Percentiles rank a stretch among this genome's conserved stretches.
Conservation (phyloP, 78 protist species). For the Tieghemostelium lacteum region DNA sequence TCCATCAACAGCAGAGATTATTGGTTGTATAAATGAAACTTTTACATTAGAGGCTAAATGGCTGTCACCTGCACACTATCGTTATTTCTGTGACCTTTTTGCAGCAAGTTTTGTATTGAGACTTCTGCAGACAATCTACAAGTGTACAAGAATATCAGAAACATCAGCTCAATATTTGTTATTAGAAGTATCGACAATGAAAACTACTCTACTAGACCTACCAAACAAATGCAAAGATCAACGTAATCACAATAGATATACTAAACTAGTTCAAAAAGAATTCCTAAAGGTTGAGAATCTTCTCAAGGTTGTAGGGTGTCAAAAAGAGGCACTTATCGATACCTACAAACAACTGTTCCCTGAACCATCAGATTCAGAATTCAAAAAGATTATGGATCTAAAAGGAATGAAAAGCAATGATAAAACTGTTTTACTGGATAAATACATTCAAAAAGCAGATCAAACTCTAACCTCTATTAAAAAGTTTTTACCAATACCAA, state of each 20-base stretch:
- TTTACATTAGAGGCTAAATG: not conserved
- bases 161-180: slow-evolving; percentile 65
- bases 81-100: slow-evolving; percentile 69
- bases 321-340: slow-evolving; percentile 12
- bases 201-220: slow-evolving; percentile 18
- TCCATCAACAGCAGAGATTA: slow-evolving; percentile 40
- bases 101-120: slow-evolving; percentile 37
- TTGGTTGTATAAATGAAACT: not conserved
- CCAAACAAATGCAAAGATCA: slow-evolving; percentile 27
- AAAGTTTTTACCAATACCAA: not conserved
- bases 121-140: slow-evolving; percentile 47
- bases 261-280: slow-evolving; percentile 47
- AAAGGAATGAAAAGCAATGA: slow-evolving; percentile 65
- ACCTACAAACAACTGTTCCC: slow-evolving; percentile 54
- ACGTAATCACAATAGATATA: slow-evolving; percentile 39
- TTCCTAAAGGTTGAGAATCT: slow-evolving; percentile 57
- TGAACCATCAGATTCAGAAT: slow-evolving; percentile 23
- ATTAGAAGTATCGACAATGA: slow-evolving; percentile 56
- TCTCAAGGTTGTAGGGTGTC: slow-evolving; percentile 67
- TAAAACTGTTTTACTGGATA: slow-evolving; percentile 54
- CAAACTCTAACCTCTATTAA: slow-evolving; percentile 24
- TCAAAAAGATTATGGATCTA: slow-evolving; percentile 79
- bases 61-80: slow-evolving; percentile 44
- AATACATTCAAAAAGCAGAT: slow-evolving; percentile 23
- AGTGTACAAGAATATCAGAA: slow-evolving; percentile 65